Evolutionary conservation across 2,329 filamentous ascomycete species (phyloP).

Genomic region (Daldinia eschscholtzii): DNA sequence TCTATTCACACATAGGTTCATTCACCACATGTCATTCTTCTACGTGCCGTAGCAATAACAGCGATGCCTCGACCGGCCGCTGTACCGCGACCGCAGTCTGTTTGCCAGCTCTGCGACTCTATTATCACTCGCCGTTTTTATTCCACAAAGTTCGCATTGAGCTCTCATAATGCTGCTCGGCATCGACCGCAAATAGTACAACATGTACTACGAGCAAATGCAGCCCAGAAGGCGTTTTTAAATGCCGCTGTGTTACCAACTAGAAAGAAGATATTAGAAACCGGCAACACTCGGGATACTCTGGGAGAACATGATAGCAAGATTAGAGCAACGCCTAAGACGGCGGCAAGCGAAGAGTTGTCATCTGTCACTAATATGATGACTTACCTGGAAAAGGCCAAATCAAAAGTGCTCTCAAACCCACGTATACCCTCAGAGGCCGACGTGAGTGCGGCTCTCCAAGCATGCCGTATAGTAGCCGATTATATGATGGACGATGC

Average conservation of each 20-base stretch:
- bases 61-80: slow-evolving; percentile 47
- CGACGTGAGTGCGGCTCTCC: slow-evolving; percentile 49
- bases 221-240: slow-evolving; percentile 20
- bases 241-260: slow-evolving; percentile 28
- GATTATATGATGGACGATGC: slow-evolving; percentile 51
- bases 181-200: slow-evolving; percentile 35
- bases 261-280: slow-evolving; percentile 16
- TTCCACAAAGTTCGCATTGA: slow-evolving; percentile 36
- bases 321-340: slow-evolving; percentile 12
- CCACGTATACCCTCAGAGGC: slow-evolving; percentile 48
- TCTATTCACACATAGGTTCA: neutral
- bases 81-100: slow-evolving; percentile 40
- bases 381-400: slow-evolving; percentile 46
- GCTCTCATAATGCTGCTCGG: slow-evolving; percentile 52
- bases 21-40: neutral
- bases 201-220: slow-evolving; percentile 1
- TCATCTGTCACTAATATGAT: slow-evolving; percentile 49
- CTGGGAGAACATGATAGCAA: slow-evolving; percentile 13
- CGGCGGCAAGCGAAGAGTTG: slow-evolving; percentile 38
- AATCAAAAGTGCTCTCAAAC: slow-evolving; percentile 45
- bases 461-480: slow-evolving; percentile 49
- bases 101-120: slow-evolving; percentile 53
- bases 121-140: slow-evolving; percentile 44
- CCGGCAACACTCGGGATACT: slow-evolving; percentile 10
- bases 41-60: neutral